Percentiles rank a stretch among this genome's conserved stretches.
Evolutionary conservation across 2,329 filamentous ascomycete species (phyloP).

Genomic region (Aspergillus alliaceus): DNA sequence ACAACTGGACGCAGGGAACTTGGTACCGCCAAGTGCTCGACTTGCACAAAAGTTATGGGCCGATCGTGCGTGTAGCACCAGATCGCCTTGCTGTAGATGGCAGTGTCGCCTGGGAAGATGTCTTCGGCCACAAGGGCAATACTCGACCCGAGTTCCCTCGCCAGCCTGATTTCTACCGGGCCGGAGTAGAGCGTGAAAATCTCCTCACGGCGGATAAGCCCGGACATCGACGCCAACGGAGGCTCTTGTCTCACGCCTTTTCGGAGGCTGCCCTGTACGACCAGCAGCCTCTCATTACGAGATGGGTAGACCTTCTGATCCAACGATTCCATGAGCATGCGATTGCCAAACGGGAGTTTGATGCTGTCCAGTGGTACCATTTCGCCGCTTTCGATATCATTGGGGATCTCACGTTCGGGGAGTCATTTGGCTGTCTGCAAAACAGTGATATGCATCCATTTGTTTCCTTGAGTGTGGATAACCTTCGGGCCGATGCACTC

Average conservation of each 20-base stretch:
- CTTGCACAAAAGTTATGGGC: slow-evolving; percentile 28
- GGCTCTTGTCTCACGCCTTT: slow-evolving; percentile 41
- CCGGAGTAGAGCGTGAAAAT: background rate
- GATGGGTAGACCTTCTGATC: slow-evolving; percentile 24
- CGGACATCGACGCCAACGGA: slow-evolving; percentile 28
- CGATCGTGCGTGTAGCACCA: slow-evolving; percentile 30
- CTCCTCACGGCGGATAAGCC: background rate
- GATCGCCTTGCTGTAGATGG: slow-evolving; percentile 26
- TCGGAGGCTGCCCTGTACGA: slow-evolving; percentile 43
- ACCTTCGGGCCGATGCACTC: too few species aligned
- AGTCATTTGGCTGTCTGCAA: slow-evolving; percentile 36
- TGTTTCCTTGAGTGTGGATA: too few species aligned
- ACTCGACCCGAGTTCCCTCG: background rate
- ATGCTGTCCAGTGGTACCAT: slow-evolving; percentile 31
- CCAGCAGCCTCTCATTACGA: slow-evolving; percentile 37
- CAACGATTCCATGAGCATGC: slow-evolving; percentile 6
- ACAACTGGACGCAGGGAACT: too few species aligned
- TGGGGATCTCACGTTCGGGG: slow-evolving; percentile 29
- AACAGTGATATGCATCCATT: too few species aligned
- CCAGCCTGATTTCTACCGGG: background rate
- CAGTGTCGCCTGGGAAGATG: slow-evolving; percentile 28
- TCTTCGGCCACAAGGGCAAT: slow-evolving; percentile 21
- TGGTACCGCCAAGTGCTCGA: too few species aligned
- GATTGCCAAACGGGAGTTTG: background rate
- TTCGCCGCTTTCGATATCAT: slow-evolving; percentile 37